Conservation (phyloP, 228 moss, liverwort and hornwort species). For the Sphagnum fallax region DNA sequence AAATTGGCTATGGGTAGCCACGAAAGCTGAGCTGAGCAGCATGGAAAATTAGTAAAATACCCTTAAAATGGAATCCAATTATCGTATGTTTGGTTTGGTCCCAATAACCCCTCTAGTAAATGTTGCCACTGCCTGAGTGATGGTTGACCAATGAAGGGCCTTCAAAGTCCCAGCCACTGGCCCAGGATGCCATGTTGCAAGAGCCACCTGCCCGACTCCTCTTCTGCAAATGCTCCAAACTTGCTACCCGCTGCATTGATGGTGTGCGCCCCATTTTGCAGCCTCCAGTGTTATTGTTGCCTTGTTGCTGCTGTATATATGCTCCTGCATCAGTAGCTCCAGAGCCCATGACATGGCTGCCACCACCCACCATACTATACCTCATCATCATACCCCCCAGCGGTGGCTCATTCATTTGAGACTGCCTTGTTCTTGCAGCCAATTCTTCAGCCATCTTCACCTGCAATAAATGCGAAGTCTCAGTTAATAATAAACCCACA, state of each 20-base stretch:
- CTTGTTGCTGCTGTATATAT: slow-evolving; percentile 22
- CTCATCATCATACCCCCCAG: no score
- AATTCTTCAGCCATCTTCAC: slow-evolving; percentile 74
- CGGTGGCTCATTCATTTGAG: no score
- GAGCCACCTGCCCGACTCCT: slow-evolving; percentile 61
- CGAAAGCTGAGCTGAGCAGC: no score
- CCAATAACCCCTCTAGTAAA: not conserved
- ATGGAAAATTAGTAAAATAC: no score
- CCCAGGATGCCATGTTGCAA: slow-evolving; percentile 55
- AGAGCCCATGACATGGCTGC: no score
- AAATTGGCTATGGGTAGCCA: no score
- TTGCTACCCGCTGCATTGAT: slow-evolving; percentile 96
- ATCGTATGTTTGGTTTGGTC: no score
- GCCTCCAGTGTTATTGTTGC: slow-evolving; percentile 14
- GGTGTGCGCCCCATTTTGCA: slow-evolving; percentile 97
- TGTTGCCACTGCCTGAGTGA: not conserved
- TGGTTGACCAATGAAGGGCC: slow-evolving; percentile 67
- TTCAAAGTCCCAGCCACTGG: slow-evolving; percentile 70
- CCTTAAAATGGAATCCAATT: no score
- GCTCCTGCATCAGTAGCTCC: slow-evolving; percentile 28
- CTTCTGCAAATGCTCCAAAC: slow-evolving; percentile 87
- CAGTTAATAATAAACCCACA: no score
- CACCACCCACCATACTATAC: no score
- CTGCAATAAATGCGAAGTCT: slow-evolving; percentile 14
- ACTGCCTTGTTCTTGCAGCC: slow-evolving; percentile 21